phyloP scores from a whole-genome alignment of 2,329 filamentous ascomycete genomes.

The Fusarium succisae region DNA sequence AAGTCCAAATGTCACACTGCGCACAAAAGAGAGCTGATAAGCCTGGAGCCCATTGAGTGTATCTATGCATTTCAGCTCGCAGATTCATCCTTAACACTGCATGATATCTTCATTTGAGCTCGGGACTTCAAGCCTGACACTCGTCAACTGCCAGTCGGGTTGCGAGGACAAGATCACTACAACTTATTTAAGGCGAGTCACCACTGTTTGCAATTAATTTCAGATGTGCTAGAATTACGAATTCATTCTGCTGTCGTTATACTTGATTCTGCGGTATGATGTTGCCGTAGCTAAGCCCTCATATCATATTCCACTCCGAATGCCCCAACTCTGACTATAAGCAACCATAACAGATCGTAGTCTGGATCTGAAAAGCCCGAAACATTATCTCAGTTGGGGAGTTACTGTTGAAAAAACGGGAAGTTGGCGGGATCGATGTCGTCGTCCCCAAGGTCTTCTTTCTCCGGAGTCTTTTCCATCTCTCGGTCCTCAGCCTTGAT shows the following conservation, averaged over 20 bases:
- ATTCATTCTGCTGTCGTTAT: conserved; percentile 9
- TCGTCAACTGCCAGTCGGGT: neutral
- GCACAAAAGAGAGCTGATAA: neutral
- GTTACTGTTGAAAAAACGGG: conserved; percentile 13
- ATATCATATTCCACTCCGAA: conserved; percentile 4
- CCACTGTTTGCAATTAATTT: neutral
- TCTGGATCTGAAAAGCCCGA: too few species aligned
- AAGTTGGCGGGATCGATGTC: conserved; percentile 3
- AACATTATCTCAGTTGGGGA: neutral
- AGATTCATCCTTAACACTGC: neutral
- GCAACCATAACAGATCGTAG: neutral
- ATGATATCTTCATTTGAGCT: neutral
- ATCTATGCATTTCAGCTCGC: too few species aligned
- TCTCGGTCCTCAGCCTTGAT: conserved; percentile 33
- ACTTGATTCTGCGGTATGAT: conserved; percentile 5
- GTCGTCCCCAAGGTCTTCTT: conserved; percentile 9
- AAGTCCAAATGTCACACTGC: neutral
- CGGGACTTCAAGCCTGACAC: neutral
- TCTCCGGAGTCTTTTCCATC: conserved; percentile 32
- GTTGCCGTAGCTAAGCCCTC: conserved; percentile 1
- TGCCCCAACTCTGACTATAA: neutral
- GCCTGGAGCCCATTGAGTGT: too few species aligned
- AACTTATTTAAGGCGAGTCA: neutral
- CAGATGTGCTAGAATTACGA: neutral
- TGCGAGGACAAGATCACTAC: too few species aligned